These are phyloP conservation scores for Neofusicoccum sp. DNA, from an alignment of 2,329 filamentous ascomycete genomes.

Conservation along the genomic window DNA sequence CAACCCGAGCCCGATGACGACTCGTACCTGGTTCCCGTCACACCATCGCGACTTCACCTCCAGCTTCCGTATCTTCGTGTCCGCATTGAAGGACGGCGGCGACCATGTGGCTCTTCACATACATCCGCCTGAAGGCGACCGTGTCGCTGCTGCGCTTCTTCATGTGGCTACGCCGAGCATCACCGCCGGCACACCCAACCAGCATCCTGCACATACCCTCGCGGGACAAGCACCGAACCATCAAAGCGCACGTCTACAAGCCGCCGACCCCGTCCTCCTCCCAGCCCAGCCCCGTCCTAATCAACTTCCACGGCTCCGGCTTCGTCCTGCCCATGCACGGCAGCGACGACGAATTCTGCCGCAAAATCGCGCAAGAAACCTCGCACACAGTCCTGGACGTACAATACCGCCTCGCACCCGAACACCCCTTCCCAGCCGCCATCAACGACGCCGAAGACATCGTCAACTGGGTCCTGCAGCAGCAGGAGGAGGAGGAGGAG, in stretches of 20 bases:
- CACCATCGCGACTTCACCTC: too few species aligned
- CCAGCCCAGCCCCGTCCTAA: constrained; percentile 26
- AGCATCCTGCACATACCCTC: constrained; percentile 24
- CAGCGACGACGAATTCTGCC: constrained; percentile 40
- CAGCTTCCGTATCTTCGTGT: too few species aligned
- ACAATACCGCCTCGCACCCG: constrained; percentile 40
- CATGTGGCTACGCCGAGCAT: background rate
- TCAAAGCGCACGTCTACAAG: constrained; percentile 27
- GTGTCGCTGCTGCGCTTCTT: constrained; percentile 20
- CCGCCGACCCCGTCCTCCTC: constrained; percentile 5
- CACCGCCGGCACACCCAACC: background rate
- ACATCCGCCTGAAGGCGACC: constrained; percentile 23
- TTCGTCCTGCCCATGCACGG: constrained; percentile 39
- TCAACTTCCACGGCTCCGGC: constrained; percentile 37
- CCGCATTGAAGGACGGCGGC: too few species aligned
- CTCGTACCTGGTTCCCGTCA: too few species aligned
- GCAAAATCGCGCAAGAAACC: constrained; percentile 29
- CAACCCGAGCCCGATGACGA: too few species aligned
- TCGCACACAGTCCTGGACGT: constrained; percentile 36
- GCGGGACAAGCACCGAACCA: constrained; percentile 21
- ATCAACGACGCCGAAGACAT: constrained; percentile 38
- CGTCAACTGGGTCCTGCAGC: constrained; percentile 32
- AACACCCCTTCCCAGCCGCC: constrained; percentile 39
- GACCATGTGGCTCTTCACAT: constrained; percentile 18
- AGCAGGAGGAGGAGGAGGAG: constrained; percentile 22